Evolutionary conservation across 805 yeast species (phyloP), one percentile per base, ranked within the genome.

Genomic region (Candida vaughaniae): DNA sequence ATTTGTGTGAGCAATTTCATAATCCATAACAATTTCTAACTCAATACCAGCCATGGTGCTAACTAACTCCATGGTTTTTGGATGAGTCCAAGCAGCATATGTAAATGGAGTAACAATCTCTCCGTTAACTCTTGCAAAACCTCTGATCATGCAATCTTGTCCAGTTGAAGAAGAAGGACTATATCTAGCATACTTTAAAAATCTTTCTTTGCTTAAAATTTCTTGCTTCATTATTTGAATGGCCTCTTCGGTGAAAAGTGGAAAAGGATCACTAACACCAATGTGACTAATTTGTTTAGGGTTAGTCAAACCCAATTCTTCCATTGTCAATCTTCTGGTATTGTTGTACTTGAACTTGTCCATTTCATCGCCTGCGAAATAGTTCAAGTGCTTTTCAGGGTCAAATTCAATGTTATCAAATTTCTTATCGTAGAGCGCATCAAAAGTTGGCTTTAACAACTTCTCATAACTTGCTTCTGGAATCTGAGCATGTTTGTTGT

Each of bases 181-280:
- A 32, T 54, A 48, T 40, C 81, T 60, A 19, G 74, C 78, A 52
- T 66, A 66, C 35, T 66, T 59, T 41, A 60, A 38, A 39, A 76
- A 72, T 5, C 64, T 55, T 31, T 75, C 77, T 42, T 71, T 70
- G 28, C 62, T 53, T 48, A 77, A 64, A 26, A 75, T 50, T 51
- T 78, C 83, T 43, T 71, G 69, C 55, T 74, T 71, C 82, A 78
- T 77, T 31, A 78, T 69, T 27, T 69, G 69, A 37, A 76, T 61
- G 2, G 83, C 82, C 47, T 78, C 82, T 22, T 75, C 74, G 1
- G 81, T 76, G 57, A 78, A 78, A 31, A 78, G 60, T 4, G 80
- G 80, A 55, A 78, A 78, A 1, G 84, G 81, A 37, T 73, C 79
- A 36, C 74, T 63, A 16, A 75, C 82, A 15, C 80, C 85, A 47